Conservation (phyloP, 176 grass and related monocot species). For the Typha latifolia region DNA sequence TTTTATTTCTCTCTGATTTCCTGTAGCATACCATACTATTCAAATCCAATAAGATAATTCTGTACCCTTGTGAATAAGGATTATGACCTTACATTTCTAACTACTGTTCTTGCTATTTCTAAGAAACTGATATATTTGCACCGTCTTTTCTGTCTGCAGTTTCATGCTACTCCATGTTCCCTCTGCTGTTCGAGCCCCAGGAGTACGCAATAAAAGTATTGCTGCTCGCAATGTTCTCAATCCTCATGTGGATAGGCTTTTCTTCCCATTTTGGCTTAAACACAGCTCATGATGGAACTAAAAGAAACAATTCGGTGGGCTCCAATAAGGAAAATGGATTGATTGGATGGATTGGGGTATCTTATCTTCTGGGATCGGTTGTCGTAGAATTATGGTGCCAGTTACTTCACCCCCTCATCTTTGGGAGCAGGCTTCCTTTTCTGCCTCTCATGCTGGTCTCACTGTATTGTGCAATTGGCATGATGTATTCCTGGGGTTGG, state of each 20-base stretch:
- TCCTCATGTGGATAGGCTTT: constrained; percentile 68
- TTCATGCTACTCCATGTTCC: constrained; percentile 84
- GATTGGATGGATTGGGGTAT: constrained; percentile 42
- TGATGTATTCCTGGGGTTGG: constrained; percentile 92
- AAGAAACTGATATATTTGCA: background rate
- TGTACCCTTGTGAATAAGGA: background rate
- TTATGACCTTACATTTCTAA: constrained; percentile 1
- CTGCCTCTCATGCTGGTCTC: constrained; percentile 77
- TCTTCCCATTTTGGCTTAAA: constrained; percentile 39
- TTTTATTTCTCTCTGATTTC: background rate
- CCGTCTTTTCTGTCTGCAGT: constrained; percentile 40
- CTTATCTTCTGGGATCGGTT: constrained; percentile 46
- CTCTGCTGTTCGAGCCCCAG: constrained; percentile 65
- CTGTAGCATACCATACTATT: too few relatives aligned
- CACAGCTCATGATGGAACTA: constrained; percentile 10
- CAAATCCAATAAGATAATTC: too few relatives aligned
- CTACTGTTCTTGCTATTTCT: background rate
- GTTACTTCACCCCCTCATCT: constrained; percentile 52
- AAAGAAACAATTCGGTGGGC: constrained; percentile 12
- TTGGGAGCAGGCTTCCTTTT: constrained; percentile 61
- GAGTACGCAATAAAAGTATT: constrained; percentile 74
- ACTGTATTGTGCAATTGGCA: constrained; percentile 50
- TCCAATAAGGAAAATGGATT: constrained; percentile 26
- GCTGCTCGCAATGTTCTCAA: constrained; percentile 42
- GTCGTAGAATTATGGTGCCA: constrained; percentile 58